Evolutionary conservation across 1,284 basidiomycete species (phyloP).

Genomic region (Austropuccinia psidii): DNA sequence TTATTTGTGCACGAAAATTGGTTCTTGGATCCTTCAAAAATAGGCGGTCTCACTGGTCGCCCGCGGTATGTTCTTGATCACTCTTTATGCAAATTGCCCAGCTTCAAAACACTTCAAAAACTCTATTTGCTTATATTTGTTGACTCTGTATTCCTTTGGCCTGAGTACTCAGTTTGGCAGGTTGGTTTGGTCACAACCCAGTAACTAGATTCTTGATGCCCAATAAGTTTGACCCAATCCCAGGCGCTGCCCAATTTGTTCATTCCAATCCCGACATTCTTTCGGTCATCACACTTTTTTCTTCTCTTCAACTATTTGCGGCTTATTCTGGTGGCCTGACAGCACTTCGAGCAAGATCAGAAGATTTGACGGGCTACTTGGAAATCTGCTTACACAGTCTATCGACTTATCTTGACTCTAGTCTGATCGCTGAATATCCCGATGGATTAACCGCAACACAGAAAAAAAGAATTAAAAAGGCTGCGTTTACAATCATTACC

Average conservation of each 20-base stretch:
- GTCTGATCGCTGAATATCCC: slow-evolving; percentile 42
- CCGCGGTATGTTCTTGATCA: too few species aligned
- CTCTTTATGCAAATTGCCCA: background rate
- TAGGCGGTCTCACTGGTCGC: slow-evolving; percentile 45
- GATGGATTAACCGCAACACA: slow-evolving; percentile 14
- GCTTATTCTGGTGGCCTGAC: slow-evolving; percentile 36
- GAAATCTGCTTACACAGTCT: slow-evolving; percentile 44
- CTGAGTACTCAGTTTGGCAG: slow-evolving; percentile 60
- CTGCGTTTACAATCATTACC: slow-evolving; percentile 77
- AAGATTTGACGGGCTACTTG: slow-evolving; percentile 30
- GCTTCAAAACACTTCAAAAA: background rate
- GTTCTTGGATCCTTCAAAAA: slow-evolving; percentile 28
- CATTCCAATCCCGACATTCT: slow-evolving; percentile 86
- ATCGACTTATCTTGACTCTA: slow-evolving; percentile 46
- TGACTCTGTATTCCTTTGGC: slow-evolving; percentile 39
- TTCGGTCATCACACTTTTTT: slow-evolving; percentile 67
- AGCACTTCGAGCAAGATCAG: background rate
- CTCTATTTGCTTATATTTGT: background rate
- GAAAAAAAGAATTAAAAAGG: slow-evolving; percentile 42
- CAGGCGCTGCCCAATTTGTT: slow-evolving; percentile 88
- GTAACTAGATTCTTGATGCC: slow-evolving; percentile 86
- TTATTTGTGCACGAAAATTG: slow-evolving; percentile 76
- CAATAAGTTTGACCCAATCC: slow-evolving; percentile 67
- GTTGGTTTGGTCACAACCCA: slow-evolving; percentile 95
- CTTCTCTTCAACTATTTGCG: slow-evolving; percentile 71